Base-by-base conservation (phyloP, 2,329 filamentous ascomycete genomes). In the Exophiala phaeomuriformis region DNA sequence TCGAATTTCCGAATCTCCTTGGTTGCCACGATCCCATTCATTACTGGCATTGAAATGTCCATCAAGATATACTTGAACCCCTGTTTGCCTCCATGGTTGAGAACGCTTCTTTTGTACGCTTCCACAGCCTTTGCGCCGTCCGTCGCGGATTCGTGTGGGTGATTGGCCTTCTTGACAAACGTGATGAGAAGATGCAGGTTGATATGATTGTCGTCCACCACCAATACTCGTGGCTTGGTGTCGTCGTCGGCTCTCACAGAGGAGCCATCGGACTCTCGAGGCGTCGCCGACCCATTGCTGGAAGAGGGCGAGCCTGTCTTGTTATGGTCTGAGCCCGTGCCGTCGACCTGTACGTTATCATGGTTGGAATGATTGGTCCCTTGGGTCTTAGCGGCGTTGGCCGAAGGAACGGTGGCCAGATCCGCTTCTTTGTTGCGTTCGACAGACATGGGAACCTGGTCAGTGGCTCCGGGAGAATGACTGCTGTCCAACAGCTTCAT, bases 21-120 rank as follows among this genome's bases (percentile, higher is more conserved):
- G 3, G 74, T 74, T 1, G 74, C 71, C 59, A 74, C 70, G 45
- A 75, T 74, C 1, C 74, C 73, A 57, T 75, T 71, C 71, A 75
- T 73, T 3, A 74, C 68, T 0, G 73, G 73, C 72, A 76, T 76
- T 1, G 69, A 71, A 35, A 75, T 73, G 46, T 75, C 67, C 72
- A 75, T 75, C 56, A 75, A 73, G 46, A 75, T 71, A 31, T 73
- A 69, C 55, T 75, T 71, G 51, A 71, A 72, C 5, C 68, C 67
- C 36, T 64, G 60, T 31, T 59, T 66, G 49, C 42, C 59, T 58
- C 53, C 72, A 66, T 4, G 66, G 66, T 56, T 53, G 3, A 39
- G 35, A 27, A 50, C 40, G 8, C 55, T 53, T 27, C 51, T 55
- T 49, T 63, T 64, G 55, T 63, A 67, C 1, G 69, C 67, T 19